Percentiles rank a stretch among this genome's conserved stretches.
These are phyloP conservation scores for Tranzscheliella williamsii DNA, from an alignment of 1,284 basidiomycete species.

Conservation along the genomic window DNA sequence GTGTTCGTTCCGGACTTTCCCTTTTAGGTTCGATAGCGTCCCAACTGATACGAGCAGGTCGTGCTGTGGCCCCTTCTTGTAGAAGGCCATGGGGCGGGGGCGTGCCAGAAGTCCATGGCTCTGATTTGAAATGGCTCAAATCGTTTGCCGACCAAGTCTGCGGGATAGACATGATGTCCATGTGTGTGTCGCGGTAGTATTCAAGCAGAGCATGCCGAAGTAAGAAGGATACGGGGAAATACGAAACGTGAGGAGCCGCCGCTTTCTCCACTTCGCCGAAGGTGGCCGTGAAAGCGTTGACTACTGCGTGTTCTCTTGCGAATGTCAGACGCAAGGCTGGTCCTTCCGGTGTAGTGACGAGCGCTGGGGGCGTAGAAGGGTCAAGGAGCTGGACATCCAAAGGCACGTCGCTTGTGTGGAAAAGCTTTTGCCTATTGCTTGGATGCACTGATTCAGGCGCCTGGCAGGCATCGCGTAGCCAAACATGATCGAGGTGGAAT, in stretches of 20 bases:
- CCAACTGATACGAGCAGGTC: slow-evolving; percentile 66
- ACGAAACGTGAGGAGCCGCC: slow-evolving; percentile 33
- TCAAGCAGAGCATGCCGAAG: slow-evolving; percentile 64
- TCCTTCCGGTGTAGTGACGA: slow-evolving; percentile 7
- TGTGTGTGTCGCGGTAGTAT: slow-evolving; percentile 47
- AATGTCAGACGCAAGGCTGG: slow-evolving; percentile 34
- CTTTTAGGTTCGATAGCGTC: slow-evolving; percentile 18
- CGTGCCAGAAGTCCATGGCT: slow-evolving; percentile 19
- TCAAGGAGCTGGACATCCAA: slow-evolving; percentile 63
- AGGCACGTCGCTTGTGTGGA: slow-evolving; percentile 67
- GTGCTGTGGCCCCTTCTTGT: slow-evolving; percentile 57
- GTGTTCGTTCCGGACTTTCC: slow-evolving; percentile 4
- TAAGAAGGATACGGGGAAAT: slow-evolving; percentile 62
- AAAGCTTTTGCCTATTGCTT: slow-evolving; percentile 75
- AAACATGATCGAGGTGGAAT: slow-evolving; percentile 54
- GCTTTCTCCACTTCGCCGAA: slow-evolving; percentile 22
- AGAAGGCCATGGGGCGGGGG: slow-evolving; percentile 1
- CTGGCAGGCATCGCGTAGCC: slow-evolving; percentile 68
- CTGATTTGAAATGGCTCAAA: slow-evolving; percentile 42
- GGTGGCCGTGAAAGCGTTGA: slow-evolving; percentile 48
- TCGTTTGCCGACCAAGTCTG: slow-evolving; percentile 49
- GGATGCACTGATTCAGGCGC: slow-evolving; percentile 71
- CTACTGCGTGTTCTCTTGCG: slow-evolving; percentile 29
- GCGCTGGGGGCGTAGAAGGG: slow-evolving; percentile 56
- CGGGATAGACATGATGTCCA: slow-evolving; percentile 45